A percentile compares a stretch with the other conserved stretches of the same genome.
Conservation (phyloP, 1,139 yeast genomes). For the Saccharomyces hybrid region DNA sequence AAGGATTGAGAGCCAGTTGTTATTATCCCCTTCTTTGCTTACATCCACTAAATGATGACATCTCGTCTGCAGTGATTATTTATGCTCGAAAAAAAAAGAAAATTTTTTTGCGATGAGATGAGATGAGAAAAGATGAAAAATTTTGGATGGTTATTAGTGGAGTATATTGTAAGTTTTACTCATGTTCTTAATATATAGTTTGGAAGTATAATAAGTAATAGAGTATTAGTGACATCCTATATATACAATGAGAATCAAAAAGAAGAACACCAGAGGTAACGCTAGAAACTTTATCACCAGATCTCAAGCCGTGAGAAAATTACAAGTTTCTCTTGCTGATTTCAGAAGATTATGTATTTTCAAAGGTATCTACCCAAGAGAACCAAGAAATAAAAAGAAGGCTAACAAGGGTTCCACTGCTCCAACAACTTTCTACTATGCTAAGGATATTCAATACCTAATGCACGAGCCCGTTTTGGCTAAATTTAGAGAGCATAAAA, state of each 20-base stretch:
- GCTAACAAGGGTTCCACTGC: slow-evolving; percentile 97
- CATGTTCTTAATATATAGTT: background rate
- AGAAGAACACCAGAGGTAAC: slow-evolving; percentile 80
- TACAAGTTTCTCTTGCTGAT: slow-evolving; percentile 94
- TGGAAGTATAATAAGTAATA: background rate
- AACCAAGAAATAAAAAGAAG: slow-evolving; percentile 91
- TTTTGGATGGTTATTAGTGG: background rate
- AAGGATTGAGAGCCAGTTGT: background rate
- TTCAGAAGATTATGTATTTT: slow-evolving; percentile 95
- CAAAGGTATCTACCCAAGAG: slow-evolving; percentile 94
- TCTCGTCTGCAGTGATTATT: background rate
- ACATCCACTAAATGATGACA: background rate
- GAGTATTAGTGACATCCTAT: background rate
- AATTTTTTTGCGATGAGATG: slow-evolving; percentile 18
- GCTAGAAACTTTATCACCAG: slow-evolving; percentile 90
- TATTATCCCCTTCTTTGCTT: background rate
- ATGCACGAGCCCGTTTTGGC: slow-evolving; percentile 90
- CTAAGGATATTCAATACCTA: slow-evolving; percentile 88
- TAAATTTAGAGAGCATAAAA: slow-evolving; percentile 92
- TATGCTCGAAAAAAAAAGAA: background rate
- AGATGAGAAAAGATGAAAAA: slow-evolving; percentile 18
- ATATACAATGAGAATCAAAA: slow-evolving; percentile 46
- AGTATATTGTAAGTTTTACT: background rate
- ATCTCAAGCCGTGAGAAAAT: slow-evolving; percentile 86
- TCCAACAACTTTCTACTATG: slow-evolving; percentile 88